phyloP scores from a whole-genome alignment of 305 asterid species.

The Rubia tinctorum region DNA sequence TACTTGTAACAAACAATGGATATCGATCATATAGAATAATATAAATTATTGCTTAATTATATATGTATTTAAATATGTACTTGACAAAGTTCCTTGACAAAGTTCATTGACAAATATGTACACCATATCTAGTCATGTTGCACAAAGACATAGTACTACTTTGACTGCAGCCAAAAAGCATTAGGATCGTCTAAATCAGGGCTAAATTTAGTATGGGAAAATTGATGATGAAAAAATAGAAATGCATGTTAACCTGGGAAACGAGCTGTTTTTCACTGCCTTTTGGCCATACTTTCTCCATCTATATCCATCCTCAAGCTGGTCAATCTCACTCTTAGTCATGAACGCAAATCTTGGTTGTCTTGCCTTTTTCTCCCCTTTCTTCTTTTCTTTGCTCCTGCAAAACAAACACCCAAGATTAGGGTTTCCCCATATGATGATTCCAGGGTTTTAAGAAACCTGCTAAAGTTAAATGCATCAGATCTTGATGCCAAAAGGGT shows the following conservation, averaged over 20 bases:
- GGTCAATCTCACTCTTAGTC: slow-evolving; percentile 74
- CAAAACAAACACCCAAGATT: slow-evolving; percentile 5
- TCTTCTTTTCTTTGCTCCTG: slow-evolving; percentile 44
- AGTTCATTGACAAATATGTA: no score
- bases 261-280: slow-evolving; percentile 71
- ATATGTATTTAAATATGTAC: no score
- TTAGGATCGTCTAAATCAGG: background rate
- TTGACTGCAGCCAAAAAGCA: background rate
- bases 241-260: slow-evolving; percentile 44
- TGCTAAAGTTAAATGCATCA: background rate
- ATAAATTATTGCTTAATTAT: no score
- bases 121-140: background rate
- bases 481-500: background rate
- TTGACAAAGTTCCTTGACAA: no score
- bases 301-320: slow-evolving; percentile 81
- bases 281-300: slow-evolving; percentile 95
- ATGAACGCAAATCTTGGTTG: slow-evolving; percentile 59
- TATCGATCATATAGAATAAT: no score
- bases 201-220: background rate
- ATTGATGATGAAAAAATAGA: background rate
- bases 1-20: no score
- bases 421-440: background rate
- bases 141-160: background rate
- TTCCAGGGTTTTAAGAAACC: background rate
- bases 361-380: slow-evolving; percentile 52